phyloP scores from a whole-genome alignment of 2,329 filamentous ascomycete species.

The Ramularia endophylla region DNA sequence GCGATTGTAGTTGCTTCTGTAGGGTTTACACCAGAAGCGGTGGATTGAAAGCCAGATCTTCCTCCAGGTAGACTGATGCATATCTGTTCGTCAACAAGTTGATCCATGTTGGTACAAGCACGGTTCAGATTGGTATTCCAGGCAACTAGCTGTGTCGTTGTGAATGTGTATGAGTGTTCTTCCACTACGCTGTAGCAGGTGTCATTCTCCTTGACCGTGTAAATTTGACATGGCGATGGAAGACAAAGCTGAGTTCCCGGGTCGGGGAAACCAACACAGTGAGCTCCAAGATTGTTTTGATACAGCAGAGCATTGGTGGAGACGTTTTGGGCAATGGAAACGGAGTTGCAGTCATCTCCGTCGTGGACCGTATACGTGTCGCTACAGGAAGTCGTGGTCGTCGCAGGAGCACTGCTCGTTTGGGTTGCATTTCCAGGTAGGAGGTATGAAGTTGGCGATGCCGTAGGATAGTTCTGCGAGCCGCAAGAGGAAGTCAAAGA shows the following conservation, averaged over 20 bases:
- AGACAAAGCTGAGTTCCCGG: neutral
- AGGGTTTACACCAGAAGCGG: no score
- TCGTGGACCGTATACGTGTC: neutral
- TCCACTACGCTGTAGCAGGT: no score
- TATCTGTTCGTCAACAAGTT: no score
- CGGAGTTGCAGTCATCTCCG: conserved; percentile 2
- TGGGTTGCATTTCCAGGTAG: no score
- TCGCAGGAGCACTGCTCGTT: neutral
- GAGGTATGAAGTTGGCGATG: neutral
- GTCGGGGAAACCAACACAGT: neutral
- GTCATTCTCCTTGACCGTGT: no score
- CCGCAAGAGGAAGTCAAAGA: neutral
- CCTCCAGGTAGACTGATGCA: no score
- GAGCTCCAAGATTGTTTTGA: neutral
- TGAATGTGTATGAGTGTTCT: no score
- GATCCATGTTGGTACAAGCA: no score
- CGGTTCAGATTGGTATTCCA: no score
- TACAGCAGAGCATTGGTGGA: conserved; percentile 1
- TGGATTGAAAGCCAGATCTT: no score
- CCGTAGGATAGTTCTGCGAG: neutral
- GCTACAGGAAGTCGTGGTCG: neutral
- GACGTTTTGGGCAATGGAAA: neutral
- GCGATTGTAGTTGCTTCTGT: no score
- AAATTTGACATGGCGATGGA: neutral
- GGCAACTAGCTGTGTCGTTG: no score